Evolutionary conservation across 441 rosid genomes (phyloP), one percentile per base, ranked within the genome.

Genomic region (Flueggea neowawraea): DNA sequence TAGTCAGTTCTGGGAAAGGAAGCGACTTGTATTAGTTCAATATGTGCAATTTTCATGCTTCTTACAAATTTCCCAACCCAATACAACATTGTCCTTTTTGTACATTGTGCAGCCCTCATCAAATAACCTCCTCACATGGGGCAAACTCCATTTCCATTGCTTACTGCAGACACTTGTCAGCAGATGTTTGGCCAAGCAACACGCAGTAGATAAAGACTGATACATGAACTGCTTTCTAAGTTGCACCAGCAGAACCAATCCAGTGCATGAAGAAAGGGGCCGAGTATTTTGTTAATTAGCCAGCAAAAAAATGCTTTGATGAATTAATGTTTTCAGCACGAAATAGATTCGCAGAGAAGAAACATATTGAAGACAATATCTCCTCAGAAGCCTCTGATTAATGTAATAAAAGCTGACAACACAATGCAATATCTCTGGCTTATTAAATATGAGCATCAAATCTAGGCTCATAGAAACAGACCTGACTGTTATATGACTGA

Each of bases 391-490:
- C 52, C 55, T 57, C 68, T 28, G 6, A 58, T 56, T 7, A 50
- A 32, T 36, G 56, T 2, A 22, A 12, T 31, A 41, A 28, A 28
- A 0, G 11, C 16, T 43, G 49, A 31, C 49, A 31, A 44, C 54
- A 16, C 14, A 9, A 48, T 53, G 43, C 36, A 67, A 61, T 32
- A 15, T 51, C 59, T 50, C 45, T 51, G 33, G 9, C 54, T 82
- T 76, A 86, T 54, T 51, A 43, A 55, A 84, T 68, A 45, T 84
- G 85, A 49, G 96, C 92, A 71, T 93, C 98, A 66, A 93, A 93
- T 75, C 98, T 80, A 44, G 98, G 98, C 85, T 93, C 98, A 73
- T 86, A 93, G 75, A 93, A 93, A 74, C 96, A 90, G 57, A 82
- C 94, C 80, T 93, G 98, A 73, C 91, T 90, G 71, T 86, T 93